Evolutionary conservation across 1,284 basidiomycete species (phyloP), one percentile per base, ranked within the genome.

Genomic region (Papiliotrema flavescens): DNA sequence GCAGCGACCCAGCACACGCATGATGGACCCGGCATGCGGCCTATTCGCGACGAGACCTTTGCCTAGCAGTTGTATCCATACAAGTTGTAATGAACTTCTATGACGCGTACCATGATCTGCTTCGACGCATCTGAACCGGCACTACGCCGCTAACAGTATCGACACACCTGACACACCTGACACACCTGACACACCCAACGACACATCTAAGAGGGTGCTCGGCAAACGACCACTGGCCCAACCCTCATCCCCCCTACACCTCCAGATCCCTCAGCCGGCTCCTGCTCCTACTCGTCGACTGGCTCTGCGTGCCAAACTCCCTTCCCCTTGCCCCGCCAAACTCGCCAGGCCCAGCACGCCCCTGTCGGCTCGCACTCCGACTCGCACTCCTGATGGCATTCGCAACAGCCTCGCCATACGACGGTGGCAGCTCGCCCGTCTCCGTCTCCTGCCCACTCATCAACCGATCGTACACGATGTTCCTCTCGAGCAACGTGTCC

Each of bases 381-480:
- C 61, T 60, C n/a, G 40, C 47, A 45, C 49, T 55, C 46, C 53
- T 39, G 46, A 63, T 59, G 1, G 57, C 63, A 26, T 57, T 55
- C 19, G 66, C 64, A 40, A 76, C 64, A 0, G 70, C 76, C 35
- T 78, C 75, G 6, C 81, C 80, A 64, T 87, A 87, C 13, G 79
- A 71, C 7, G 86, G 86, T 0, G 86, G 85, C 34, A 79, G 77
- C 63, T 87, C 85, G 23, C 86, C 86, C 20, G 76, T 76, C 64
- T 84, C 81, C 37, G 80, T 83, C 70, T 84, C 82, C 65, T 83
- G 80, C 6, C 86, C 86, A 20, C 81, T 79, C 34, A 87, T 79
- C 14, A 87, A 76, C 35, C 83, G 78, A 61, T 77, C 75, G 59
- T 71, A 77, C 11, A 76, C 74, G 22, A 77, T 77, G 50, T 77